These are phyloP conservation scores for Podospora pseudoanserina DNA, from an alignment of 495 filamentous ascomycete genomes.

Conservation along the genomic window DNA sequence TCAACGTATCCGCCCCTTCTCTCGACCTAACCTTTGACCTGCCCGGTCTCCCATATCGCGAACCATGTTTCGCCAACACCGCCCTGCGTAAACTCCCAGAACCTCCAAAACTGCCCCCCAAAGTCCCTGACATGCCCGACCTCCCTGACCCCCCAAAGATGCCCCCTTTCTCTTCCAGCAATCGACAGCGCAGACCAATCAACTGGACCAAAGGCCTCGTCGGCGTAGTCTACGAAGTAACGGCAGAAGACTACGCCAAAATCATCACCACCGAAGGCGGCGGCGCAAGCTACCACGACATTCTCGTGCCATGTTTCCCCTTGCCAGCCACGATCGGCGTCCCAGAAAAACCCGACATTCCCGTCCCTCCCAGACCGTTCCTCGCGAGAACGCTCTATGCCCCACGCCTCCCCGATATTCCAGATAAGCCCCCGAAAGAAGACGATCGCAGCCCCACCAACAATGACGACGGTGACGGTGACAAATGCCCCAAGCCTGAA, in stretches of 20 bases:
- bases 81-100: slow-evolving; percentile 48
- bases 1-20: slow-evolving; percentile 75
- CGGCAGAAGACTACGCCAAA: slow-evolving; percentile 69
- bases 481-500: slow-evolving; percentile 11
- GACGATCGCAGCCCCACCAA: slow-evolving; percentile 10
- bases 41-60: slow-evolving; percentile 76
- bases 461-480: slow-evolving; percentile 23
- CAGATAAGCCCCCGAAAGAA: slow-evolving; percentile 8
- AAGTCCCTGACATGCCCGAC: slow-evolving; percentile 26
- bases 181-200: slow-evolving; percentile 37
- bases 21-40: slow-evolving; percentile 80
- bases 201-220: slow-evolving; percentile 75
- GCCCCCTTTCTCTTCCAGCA: slow-evolving; percentile 25
- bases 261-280: slow-evolving; percentile 91
- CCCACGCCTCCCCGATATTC: slow-evolving; percentile 34
- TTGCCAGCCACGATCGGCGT: slow-evolving; percentile 50
- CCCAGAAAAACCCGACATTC: slow-evolving; percentile 40
- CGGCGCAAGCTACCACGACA: slow-evolving; percentile 73
- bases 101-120: slow-evolving; percentile 24
- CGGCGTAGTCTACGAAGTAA: slow-evolving; percentile 94
- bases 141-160: slow-evolving; percentile 21
- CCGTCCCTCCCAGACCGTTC: slow-evolving; percentile 42
- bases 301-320: slow-evolving; percentile 70
- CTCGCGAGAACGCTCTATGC: slow-evolving; percentile 45
- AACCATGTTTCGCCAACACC: slow-evolving; percentile 91